Percentiles rank a stretch among this genome's conserved stretches.
Conservation (phyloP, 805 yeast species). For the Pichia gijzeniarum region DNA sequence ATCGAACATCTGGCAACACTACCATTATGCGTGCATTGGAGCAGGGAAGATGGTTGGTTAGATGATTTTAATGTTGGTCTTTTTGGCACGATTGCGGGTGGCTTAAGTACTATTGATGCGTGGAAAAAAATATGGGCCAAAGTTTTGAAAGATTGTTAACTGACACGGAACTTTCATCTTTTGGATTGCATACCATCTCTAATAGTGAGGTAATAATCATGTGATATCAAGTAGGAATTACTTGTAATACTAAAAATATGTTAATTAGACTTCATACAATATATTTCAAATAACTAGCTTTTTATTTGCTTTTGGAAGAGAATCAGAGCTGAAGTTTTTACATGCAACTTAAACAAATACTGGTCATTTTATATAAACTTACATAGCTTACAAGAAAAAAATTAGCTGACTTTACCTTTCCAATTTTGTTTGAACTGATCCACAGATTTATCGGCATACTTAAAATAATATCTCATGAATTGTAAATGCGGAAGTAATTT, state of each 20-base stretch:
- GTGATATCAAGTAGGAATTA: too few species aligned
- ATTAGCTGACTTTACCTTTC: neutral
- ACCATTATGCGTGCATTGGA: constrained; percentile 35
- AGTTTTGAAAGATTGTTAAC: constrained; percentile 5
- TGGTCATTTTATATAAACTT: too few species aligned
- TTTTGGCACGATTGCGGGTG: constrained; percentile 27
- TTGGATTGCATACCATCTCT: too few species aligned
- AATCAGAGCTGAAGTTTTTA: too few species aligned
- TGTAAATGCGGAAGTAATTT: constrained; percentile 32
- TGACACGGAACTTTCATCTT: too few species aligned
- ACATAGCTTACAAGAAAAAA: too few species aligned
- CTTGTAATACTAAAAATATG: too few species aligned
- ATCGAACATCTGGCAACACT: constrained; percentile 30
- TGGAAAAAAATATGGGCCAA: constrained; percentile 18
- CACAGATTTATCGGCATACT: constrained; percentile 3
- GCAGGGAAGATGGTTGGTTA: constrained; percentile 30
- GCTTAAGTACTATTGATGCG: constrained; percentile 18
- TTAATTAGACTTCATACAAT: too few species aligned
- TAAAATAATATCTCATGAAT: constrained; percentile 22
- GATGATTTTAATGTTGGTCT: constrained; percentile 29
- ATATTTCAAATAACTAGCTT: too few species aligned
- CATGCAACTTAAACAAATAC: too few species aligned
- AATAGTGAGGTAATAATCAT: too few species aligned
- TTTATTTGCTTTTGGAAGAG: too few species aligned
- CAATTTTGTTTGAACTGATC: constrained; percentile 5